Evolutionary conservation across 495 filamentous ascomycete species (phyloP), one percentile per base, ranked within the genome.

Genomic region (Penicillium parvum): DNA sequence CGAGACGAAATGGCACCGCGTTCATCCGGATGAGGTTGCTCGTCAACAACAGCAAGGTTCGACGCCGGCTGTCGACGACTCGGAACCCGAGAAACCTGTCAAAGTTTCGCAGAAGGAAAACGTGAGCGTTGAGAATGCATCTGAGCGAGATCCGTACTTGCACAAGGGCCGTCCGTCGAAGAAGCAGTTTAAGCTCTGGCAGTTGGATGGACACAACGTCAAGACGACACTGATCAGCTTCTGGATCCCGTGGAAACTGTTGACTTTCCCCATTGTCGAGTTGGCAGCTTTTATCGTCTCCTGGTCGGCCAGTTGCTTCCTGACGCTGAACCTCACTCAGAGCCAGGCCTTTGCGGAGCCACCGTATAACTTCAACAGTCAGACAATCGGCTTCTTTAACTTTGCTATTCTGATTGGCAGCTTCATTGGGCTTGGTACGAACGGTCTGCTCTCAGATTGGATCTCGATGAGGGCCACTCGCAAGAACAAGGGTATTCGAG

Each of bases 281-380:
- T 76, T 77, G 27, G 65, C 74, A 8, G 71, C 74, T 16, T 78
- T 83, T 52, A 64, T 79, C 22, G 76, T 81, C 26, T 75, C 75
- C 10, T 83, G 78, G 75, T 71, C 71, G 16, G 80, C 76, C 28
- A 74, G 74, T 48, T 72, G 64, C 14, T 77, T 83, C 52, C 64
- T 84, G 45, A 77, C 79, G 14, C 62, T 83, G 49, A 84, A 85
- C 50, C 65, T 85, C 17, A 84, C 81, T 18, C 73, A 84, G 52
- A 69, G 70, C 15, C 79, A 81, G 49, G 76, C 73, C 2, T 79
- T 82, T 40, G 74, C 70, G 21, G 74, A 72, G 2, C 79, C 80
- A 7, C 79, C 81, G 0, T 79, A 81, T 50, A 72, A 76, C 37
- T 71, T 78, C 50, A 73, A 65, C 35, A 61, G 68, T 15, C 60